Percentiles rank a stretch among this genome's conserved stretches.
These are phyloP conservation scores for Paracoccidioides brasiliensis DNA, from an alignment of 2,329 filamentous ascomycete genomes.

Conservation along the genomic window DNA sequence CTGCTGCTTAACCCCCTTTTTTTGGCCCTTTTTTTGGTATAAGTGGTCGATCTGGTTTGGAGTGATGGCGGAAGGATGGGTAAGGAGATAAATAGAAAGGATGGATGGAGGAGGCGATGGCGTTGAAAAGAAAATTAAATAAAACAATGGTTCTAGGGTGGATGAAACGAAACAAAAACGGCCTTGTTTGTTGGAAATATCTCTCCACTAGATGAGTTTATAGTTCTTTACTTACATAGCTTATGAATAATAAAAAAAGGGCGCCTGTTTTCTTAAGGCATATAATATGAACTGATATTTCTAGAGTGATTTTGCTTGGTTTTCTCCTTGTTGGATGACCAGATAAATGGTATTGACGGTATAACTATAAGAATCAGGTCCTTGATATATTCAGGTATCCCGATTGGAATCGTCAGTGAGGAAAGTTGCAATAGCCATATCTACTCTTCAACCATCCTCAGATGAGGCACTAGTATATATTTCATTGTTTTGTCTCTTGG, in stretches of 20 bases:
- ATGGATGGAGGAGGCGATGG: neutral
- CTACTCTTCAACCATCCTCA: too few relatives aligned
- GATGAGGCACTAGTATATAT: too few relatives aligned
- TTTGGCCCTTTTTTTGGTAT: neutral
- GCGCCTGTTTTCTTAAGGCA: conserved; percentile 15
- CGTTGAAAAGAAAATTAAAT: neutral
- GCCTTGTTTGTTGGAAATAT: neutral
- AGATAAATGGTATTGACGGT: too few relatives aligned
- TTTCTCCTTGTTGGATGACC: neutral
- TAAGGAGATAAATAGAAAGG: neutral
- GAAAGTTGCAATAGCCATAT: too few relatives aligned
- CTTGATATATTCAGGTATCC: too few relatives aligned
- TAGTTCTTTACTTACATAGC: neutral
- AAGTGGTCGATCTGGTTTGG: too few relatives aligned
- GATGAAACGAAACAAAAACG: neutral
- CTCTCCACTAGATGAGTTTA: neutral
- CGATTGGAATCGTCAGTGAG: too few relatives aligned
- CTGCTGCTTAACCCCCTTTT: neutral
- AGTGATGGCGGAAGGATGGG: too few relatives aligned
- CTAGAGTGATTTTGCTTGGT: neutral
- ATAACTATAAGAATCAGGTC: too few relatives aligned
- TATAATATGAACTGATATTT: neutral
- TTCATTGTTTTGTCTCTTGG: too few relatives aligned
- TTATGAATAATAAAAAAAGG: neutral
- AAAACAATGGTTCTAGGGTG: neutral